Evolutionary conservation across 192 early-diverging fungal genomes (phyloP).

Genomic region (Helicostylum pulchrum): DNA sequence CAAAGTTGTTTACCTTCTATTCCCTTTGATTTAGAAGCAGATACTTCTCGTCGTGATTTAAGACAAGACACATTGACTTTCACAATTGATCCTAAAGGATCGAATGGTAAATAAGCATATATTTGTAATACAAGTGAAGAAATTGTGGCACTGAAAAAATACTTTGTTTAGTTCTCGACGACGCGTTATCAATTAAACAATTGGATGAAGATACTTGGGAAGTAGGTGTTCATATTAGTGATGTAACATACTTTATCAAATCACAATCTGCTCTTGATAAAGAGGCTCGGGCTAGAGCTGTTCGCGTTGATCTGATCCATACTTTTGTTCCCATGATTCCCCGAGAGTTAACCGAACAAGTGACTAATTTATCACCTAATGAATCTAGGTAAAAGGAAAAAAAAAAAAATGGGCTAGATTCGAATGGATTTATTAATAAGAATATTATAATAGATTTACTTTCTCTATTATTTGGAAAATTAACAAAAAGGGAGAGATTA

Average conservation of each 20-base stretch:
- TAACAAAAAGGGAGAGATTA: slow-evolving; percentile 74
- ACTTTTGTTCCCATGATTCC: slow-evolving; percentile 97
- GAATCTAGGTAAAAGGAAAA: slow-evolving; percentile 53
- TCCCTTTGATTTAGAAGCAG: slow-evolving; percentile 78
- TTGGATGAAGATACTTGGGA: slow-evolving; percentile 68
- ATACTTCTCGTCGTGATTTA: slow-evolving; percentile 72
- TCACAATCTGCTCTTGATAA: slow-evolving; percentile 88
- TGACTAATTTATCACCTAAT: slow-evolving; percentile 88
- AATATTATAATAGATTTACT: slow-evolving; percentile 16
- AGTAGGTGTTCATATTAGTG: slow-evolving; percentile 86
- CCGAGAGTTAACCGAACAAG: slow-evolving; percentile 79
- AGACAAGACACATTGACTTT: slow-evolving; percentile 64
- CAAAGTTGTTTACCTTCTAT: slow-evolving; percentile 67
- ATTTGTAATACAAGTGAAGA: neutral
- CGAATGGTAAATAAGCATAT: slow-evolving; percentile 52
- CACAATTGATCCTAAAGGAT: slow-evolving; percentile 83
- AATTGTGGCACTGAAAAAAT: neutral
- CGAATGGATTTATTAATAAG: neutral
- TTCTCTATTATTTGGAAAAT: slow-evolving; percentile 95
- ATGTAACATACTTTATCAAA: slow-evolving; percentile 95
- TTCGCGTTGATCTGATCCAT: slow-evolving; percentile 93
- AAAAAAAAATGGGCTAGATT: neutral
- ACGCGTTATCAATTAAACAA: slow-evolving; percentile 66
- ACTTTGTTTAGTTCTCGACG: slow-evolving; percentile 53
- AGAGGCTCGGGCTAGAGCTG: slow-evolving; percentile 88